Evolutionary conservation across 208 protist genomes (phyloP).

Genomic region (Leishmania mexicana): DNA sequence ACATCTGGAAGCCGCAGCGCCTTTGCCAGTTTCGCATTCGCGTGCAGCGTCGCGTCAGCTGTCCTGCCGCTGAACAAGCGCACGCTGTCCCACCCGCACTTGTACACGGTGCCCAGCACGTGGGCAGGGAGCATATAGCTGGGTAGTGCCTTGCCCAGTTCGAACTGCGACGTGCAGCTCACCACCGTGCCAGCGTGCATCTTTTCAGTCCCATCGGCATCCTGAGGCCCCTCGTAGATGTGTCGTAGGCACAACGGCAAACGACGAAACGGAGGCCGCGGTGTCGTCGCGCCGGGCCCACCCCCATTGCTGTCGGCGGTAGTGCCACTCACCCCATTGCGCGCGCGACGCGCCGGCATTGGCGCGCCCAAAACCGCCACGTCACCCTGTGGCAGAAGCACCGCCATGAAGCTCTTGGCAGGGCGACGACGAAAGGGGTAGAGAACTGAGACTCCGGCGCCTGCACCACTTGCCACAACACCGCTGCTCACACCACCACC

Average conservation of each 20-base stretch:
- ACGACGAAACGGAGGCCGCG: background rate
- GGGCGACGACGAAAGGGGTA: conserved; percentile 24
- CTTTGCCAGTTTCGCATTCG: conserved; percentile 45
- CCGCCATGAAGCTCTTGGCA: conserved; percentile 39
- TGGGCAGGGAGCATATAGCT: conserved; percentile 30
- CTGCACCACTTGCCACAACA: background rate
- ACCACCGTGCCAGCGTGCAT: background rate
- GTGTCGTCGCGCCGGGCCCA: background rate
- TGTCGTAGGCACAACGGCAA: background rate
- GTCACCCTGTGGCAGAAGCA: conserved; percentile 51
- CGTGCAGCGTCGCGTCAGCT: conserved; percentile 38
- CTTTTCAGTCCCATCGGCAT: background rate
- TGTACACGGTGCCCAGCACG: conserved; percentile 26
- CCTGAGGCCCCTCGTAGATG: background rate
- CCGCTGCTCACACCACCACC: background rate
- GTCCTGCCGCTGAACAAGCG: conserved; percentile 20
- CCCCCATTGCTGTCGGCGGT: background rate
- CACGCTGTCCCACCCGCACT: conserved; percentile 39
- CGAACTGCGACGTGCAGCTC: conserved; percentile 20
- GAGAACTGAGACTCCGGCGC: background rate
- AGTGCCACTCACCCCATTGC: background rate
- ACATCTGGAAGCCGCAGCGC: conserved; percentile 33
- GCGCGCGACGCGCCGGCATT: background rate
- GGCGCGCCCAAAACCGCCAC: conserved; percentile 44
- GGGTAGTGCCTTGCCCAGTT: conserved; percentile 29